Conservation (phyloP, 2,329 filamentous ascomycete species). For the Apiospora koreana region DNA sequence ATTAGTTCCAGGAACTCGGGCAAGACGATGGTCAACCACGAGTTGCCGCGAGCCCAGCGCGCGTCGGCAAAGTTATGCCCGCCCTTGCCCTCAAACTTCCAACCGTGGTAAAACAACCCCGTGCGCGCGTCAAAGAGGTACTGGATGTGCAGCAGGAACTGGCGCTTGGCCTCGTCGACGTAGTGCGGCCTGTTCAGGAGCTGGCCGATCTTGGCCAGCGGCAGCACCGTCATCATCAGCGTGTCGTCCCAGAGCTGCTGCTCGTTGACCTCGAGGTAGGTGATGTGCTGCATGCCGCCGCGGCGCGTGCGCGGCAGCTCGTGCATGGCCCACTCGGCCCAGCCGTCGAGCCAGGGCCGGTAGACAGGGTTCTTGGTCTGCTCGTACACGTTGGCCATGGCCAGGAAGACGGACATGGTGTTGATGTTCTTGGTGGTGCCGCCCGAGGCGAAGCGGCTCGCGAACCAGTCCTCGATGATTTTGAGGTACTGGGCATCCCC, state of each 20-base stretch:
- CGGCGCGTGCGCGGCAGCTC: conserved; percentile 71
- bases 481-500: conserved; percentile 59
- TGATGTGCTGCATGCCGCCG: conserved; percentile 75
- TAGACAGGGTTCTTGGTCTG: conserved; percentile 69
- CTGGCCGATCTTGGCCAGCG: conserved; percentile 76
- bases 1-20: conserved; percentile 78
- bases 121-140: conserved; percentile 74
- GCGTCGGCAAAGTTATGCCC: conserved; percentile 64
- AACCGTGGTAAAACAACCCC: conserved; percentile 80
- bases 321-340: conserved; percentile 83
- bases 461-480: conserved; percentile 76
- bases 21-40: conserved; percentile 81
- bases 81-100: conserved; percentile 62
- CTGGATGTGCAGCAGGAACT: conserved; percentile 77
- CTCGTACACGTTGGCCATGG: conserved; percentile 77
- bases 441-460: conserved; percentile 65
- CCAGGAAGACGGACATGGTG: conserved; percentile 78
- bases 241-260: conserved; percentile 85
- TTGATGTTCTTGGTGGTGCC: conserved; percentile 85
- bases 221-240: conserved; percentile 84
- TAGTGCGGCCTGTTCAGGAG: conserved; percentile 71
- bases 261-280: conserved; percentile 69
- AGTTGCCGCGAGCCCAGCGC: conserved; percentile 63
- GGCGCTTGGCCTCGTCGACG: conserved; percentile 74
- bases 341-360: conserved; percentile 75